phyloP scores from a whole-genome alignment of 805 yeast species.

The Ogataea thermomethanolica region DNA sequence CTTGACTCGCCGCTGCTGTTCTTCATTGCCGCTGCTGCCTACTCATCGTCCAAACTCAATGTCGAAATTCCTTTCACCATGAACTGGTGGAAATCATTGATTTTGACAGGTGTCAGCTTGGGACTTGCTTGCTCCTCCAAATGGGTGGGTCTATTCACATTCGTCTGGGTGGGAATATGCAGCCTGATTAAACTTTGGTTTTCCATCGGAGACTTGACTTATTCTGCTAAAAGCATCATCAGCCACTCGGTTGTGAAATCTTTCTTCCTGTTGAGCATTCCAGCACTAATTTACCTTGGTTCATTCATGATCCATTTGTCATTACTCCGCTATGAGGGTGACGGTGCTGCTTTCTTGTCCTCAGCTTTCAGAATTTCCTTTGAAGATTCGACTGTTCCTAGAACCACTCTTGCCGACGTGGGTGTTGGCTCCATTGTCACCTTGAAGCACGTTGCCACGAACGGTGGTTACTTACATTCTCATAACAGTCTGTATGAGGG shows the following conservation, averaged over 20 bases:
- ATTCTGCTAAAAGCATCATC: slow-evolving; percentile 41
- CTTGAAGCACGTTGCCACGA: slow-evolving; percentile 64
- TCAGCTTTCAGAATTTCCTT: slow-evolving; percentile 68
- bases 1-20: slow-evolving; percentile 74
- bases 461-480: slow-evolving; percentile 83
- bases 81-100: slow-evolving; percentile 55
- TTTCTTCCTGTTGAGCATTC: slow-evolving; percentile 52
- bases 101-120: slow-evolving; percentile 63
- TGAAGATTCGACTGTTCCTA: slow-evolving; percentile 58
- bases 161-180: slow-evolving; percentile 70
- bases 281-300: slow-evolving; percentile 49
- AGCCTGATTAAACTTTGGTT: slow-evolving; percentile 68
- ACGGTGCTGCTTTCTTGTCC: slow-evolving; percentile 68
- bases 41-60: slow-evolving; percentile 64
- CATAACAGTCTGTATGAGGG: slow-evolving; percentile 67
- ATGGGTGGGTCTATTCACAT: slow-evolving; percentile 82
- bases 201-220: slow-evolving; percentile 63
- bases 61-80: slow-evolving; percentile 56
- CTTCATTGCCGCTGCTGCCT: slow-evolving; percentile 70
- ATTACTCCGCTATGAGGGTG: slow-evolving; percentile 57
- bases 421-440: slow-evolving; percentile 70
- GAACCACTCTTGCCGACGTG: slow-evolving; percentile 56
- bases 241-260: slow-evolving; percentile 53
- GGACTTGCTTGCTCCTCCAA: slow-evolving; percentile 74
- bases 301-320: slow-evolving; percentile 65